Evolutionary conservation across 2,329 filamentous ascomycete species (phyloP), one percentile per base, ranked within the genome.

Genomic region (Penicillium sp.): DNA sequence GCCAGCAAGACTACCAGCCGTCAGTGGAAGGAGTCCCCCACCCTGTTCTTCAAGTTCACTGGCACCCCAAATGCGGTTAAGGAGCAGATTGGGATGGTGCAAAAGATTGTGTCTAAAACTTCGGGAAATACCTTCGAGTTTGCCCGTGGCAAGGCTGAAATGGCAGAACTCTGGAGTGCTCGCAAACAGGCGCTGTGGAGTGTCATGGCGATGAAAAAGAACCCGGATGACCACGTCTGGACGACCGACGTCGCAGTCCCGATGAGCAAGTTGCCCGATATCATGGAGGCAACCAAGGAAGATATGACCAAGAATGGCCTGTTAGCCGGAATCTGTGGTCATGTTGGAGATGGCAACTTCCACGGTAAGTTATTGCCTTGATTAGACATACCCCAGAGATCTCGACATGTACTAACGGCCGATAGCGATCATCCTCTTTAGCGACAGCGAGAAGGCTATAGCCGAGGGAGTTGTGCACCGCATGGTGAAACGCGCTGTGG

Each of bases 231-330:
- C 63, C 83, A 81, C 46, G 83, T 91, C 27, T 92, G 89, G 89
- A 90, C 88, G 0, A 93, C 89, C 0, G 90, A 93, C 69, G 89
- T 92, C 21, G 89, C 89, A 0, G 90, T 92, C 0, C 89, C 89
- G 0, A 85, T 92, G 47, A 89, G 85, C 16, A 79, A 81, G 39
- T 75, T 93, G 60, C 84, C 89, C 1, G 84, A 89, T 62, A 87
- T 92, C 53, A 89, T 92, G 48, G 86, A 89, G 60, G 79, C 84
- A 48, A 89, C 87, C 1, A 89, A 89, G 67, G 76, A 83, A 23
- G 83, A 88, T 62, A 86, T 90, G 44, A 78, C 76, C 9, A 78
- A 82, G 62, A 84, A 85, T 31, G 86, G 86, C 0, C 74, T 92
- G 2, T 78, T 86, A 39, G 85, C 81, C 23, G 83, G 82, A 40